phyloP scores from a whole-genome alignment of 108 stramenopile genomes.

The Aurantiochytrium sp. region DNA sequence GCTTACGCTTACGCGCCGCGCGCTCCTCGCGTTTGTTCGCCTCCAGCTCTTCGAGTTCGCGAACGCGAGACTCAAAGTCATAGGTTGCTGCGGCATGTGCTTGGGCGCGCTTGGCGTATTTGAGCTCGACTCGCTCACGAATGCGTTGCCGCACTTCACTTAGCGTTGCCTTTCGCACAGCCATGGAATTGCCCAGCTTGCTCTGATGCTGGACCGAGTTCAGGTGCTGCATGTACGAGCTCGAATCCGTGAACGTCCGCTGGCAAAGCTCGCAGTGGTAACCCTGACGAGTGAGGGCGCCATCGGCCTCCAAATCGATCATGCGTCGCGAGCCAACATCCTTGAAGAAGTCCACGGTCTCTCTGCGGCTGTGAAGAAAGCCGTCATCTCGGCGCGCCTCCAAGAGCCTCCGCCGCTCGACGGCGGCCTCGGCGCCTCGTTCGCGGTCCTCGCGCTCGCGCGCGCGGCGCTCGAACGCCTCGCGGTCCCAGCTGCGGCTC shows the following conservation, averaged over 20 bases:
- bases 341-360: background rate
- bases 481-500: background rate
- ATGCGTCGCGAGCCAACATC: background rate
- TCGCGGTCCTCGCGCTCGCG: background rate
- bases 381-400: background rate
- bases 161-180: background rate
- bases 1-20: background rate
- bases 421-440: background rate
- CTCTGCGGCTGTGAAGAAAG: background rate
- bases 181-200: background rate
- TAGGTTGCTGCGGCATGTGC: background rate
- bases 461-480: background rate
- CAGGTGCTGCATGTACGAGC: background rate
- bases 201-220: background rate
- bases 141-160: background rate
- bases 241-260: background rate
- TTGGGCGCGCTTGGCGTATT: background rate
- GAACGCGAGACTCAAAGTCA: background rate
- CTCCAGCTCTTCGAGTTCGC: background rate
- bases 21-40: background rate
- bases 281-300: background rate
- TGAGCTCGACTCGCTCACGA: background rate
- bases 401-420: background rate
- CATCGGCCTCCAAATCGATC: background rate
- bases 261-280: constrained; percentile 4